These are phyloP conservation scores for Arthrinium phaeospermum DNA, from an alignment of 2,329 filamentous ascomycete species.

Conservation along the genomic window DNA sequence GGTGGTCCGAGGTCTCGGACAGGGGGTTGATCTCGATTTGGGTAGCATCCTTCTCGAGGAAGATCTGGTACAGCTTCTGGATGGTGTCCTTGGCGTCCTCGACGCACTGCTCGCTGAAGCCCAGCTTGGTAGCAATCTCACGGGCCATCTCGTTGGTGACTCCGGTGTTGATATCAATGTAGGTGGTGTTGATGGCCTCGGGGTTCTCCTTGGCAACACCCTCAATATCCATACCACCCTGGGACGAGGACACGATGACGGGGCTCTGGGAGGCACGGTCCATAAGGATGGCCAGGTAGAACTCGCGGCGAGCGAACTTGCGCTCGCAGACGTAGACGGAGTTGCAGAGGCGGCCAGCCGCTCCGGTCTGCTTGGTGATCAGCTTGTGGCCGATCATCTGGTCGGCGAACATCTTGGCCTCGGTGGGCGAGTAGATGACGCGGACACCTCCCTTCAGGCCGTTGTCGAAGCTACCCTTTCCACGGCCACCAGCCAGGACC, in stretches of 20 bases:
- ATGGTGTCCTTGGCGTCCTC: slow-evolving; percentile 95
- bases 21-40: slow-evolving; percentile 99
- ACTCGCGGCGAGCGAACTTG: slow-evolving; percentile 98
- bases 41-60: slow-evolving; percentile 97
- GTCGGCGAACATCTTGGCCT: slow-evolving; percentile 95
- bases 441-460: slow-evolving; percentile 98
- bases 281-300: slow-evolving; percentile 99
- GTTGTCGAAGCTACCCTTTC: slow-evolving; percentile 98
- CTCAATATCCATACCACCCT: slow-evolving; percentile 99
- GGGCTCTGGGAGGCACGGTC: slow-evolving; percentile 89
- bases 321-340: slow-evolving; percentile 99
- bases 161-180: slow-evolving; percentile 90
- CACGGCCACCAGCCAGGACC: slow-evolving; percentile 95
- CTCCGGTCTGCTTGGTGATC: slow-evolving; percentile 98
- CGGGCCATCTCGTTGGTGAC: slow-evolving; percentile 95
- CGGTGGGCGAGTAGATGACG: slow-evolving; percentile 97
- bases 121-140: slow-evolving; percentile 87
- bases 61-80: slow-evolving; percentile 98
- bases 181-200: slow-evolving; percentile 91
- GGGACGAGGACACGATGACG: slow-evolving; percentile 96
- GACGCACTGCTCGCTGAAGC: slow-evolving; percentile 97
- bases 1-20: slow-evolving; percentile 96
- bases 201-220: slow-evolving; percentile 97
- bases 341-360: slow-evolving; percentile 91
- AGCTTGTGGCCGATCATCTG: slow-evolving; percentile 99